Evolutionary conservation across 805 yeast genomes (phyloP), one percentile per base, ranked within the genome.

Genomic region (Metschnikowia baotianmanensis): DNA sequence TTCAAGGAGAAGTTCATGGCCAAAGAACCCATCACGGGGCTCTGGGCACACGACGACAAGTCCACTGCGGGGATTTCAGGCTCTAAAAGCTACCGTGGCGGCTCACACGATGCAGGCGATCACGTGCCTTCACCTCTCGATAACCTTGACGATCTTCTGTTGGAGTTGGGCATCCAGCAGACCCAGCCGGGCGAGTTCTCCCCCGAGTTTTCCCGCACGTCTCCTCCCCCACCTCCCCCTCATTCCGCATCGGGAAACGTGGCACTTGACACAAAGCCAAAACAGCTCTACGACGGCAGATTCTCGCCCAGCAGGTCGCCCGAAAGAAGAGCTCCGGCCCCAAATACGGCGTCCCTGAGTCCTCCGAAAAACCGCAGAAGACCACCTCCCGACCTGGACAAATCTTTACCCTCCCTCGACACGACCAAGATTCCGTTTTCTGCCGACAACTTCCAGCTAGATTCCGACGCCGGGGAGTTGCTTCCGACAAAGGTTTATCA

Each of bases 361-460:
- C 42, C 42, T 5, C 11, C 42, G 8, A 39, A 31, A 19, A 33
- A 31, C 12, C 25, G 48, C 12, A 33, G 54, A 10, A 51, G 50
- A 24, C 55, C 55, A 10, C 48, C 54, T 4, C 55, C 59, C 3
- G 47, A 29, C 10, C 20, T 12, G 18, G 38, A 23, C 12, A 16
- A 13, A 10, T 20, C n/a, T 19, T 16, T 25, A 26, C 30, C 38
- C 13, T n/a, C 34, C 4, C 15, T 34, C 18, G 40, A 42, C n/a
- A 45, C 49, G 20, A 58, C 64, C 4, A 42, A 62, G 0, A 52
- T 65, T 3, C 74, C 74, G 5, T 70, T 66, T 38, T 69, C 74
- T 1, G 74, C 75, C 0, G 74, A 67, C 35, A 54, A 65, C 5
- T 67, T 69, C 32, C 72, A 71, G 1, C 31, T 61, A 20, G 69